Evolutionary conservation across 1,284 basidiomycete species (phyloP).

Genomic region (Rhodotorula sp.): DNA sequence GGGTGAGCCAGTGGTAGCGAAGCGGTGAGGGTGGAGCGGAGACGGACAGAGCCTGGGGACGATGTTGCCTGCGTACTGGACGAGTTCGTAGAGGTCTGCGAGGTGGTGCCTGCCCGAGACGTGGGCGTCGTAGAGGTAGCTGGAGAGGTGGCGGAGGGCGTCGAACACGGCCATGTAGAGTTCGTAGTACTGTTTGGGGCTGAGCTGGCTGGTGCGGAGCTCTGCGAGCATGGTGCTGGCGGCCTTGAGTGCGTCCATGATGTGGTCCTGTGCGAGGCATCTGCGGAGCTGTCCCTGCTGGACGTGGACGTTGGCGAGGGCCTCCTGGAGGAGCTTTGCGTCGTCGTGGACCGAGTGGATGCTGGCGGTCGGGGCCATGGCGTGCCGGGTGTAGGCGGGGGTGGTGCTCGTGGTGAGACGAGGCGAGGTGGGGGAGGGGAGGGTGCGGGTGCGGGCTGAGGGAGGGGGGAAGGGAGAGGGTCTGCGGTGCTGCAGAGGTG

Average conservation of each 20-base stretch:
- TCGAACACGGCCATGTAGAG: slow-evolving; percentile 98
- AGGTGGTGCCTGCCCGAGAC: slow-evolving; percentile 83
- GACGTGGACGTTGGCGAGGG: slow-evolving; percentile 38
- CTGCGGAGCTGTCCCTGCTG: slow-evolving; percentile 29
- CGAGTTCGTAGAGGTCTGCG: slow-evolving; percentile 93
- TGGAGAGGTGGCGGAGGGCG: slow-evolving; percentile 81
- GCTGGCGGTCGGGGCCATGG: slow-evolving; percentile 7
- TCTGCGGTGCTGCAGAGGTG: too few species aligned
- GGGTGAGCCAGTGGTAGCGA: background rate
- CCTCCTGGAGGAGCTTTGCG: slow-evolving; percentile 42
- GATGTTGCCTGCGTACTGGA: slow-evolving; percentile 90
- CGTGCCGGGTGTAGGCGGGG: too few species aligned
- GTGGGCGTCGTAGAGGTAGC: slow-evolving; percentile 84
- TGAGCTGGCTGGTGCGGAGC: slow-evolving; percentile 82
- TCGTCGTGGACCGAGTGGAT: slow-evolving; percentile 17
- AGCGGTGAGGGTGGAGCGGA: background rate
- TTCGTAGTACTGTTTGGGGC: slow-evolving; percentile 94
- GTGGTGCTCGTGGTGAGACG: background rate
- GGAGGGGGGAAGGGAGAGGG: too few species aligned
- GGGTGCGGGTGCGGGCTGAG: too few species aligned
- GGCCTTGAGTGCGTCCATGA: slow-evolving; percentile 95
- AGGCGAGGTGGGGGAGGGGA: background rate
- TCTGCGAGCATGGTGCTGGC: slow-evolving; percentile 94
- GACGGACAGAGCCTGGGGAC: slow-evolving; percentile 64
- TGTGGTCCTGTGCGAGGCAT: slow-evolving; percentile 63